Evolutionary conservation across 202 grass and related monocot genomes (phyloP), one percentile per base, ranked within the genome.

Genomic region (Sporobolus alterniflorus): DNA sequence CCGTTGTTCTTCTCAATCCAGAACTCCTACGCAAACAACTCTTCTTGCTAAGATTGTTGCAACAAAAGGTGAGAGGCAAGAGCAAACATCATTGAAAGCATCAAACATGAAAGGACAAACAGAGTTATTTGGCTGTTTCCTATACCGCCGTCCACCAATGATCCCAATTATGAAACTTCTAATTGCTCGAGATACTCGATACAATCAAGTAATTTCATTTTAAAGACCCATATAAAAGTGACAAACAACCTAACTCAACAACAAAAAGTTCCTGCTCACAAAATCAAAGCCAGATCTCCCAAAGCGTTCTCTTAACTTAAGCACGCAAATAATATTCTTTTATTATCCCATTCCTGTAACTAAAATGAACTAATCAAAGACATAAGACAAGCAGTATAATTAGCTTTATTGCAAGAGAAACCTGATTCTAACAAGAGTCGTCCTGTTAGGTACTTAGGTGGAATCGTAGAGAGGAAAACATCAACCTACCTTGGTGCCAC

Each of bases 401-500:
- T 13, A 49, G 22, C 34, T 28, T 6, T 26, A 57, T 26, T 26
- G 22, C 54, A 24, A 60, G 29, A 60, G 20, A 61, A 16, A 30
- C 3, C 12, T 29, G 14, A 40, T 31, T 31, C 22, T 51, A 74
- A 73, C 11, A 42, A 55, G 11, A 43, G 32, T 36, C 32, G 52
- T 64, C 73, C n/a, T 11, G 42, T 24, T 7, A 12, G 39, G 20
- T 42, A 54, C 32, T 24, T 7, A 12, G 39, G 20, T 42, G 62
- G 52, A 67, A 6, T 61, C 11, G 15, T 22, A 54, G 12, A 64
- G 29, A 56, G 15, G 18, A 54, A 68, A 46, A 26, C 3, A 44
- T 29, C 7, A 22, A 96, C 93, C 10, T 20, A 96, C 93, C 90
- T 96, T 96, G 46, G 85, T 89, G 76, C 88, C 88, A 1, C 93